Evolutionary conservation across 768 basidiomycete species (phyloP).

Genomic region (Boletus rubroflammeus): DNA sequence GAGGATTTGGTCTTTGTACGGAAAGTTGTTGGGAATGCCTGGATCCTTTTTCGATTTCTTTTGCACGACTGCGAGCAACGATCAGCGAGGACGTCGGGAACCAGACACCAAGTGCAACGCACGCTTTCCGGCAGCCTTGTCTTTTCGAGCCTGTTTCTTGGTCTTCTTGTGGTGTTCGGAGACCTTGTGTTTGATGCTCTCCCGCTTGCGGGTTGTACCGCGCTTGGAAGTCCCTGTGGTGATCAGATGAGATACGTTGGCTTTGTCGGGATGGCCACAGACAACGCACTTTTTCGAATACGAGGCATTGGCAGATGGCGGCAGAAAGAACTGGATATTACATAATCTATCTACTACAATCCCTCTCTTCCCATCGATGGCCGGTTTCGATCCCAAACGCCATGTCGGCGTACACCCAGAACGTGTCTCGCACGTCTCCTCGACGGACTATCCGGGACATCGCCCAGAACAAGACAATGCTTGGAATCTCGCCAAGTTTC

Average conservation of each 20-base stretch:
- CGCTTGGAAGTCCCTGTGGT: constrained; percentile 82
- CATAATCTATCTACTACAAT: constrained; percentile 10
- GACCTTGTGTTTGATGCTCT: constrained; percentile 70
- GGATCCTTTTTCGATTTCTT: constrained; percentile 68
- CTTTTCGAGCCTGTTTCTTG: constrained; percentile 68
- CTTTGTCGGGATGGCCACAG: neutral
- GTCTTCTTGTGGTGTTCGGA: constrained; percentile 75
- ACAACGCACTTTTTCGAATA: constrained; percentile 61
- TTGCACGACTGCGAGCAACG: constrained; percentile 29
- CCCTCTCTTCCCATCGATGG: constrained; percentile 2
- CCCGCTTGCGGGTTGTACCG: constrained; percentile 65
- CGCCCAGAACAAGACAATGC: constrained; percentile 80
- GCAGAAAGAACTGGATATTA: constrained; percentile 11
- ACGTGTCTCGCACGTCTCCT: constrained; percentile 75
- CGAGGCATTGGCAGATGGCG: constrained; percentile 44
- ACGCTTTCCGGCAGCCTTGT: constrained; percentile 86
- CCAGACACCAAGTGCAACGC: neutral
- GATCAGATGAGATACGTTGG: neutral
- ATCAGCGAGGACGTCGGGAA: neutral
- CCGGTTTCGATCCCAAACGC: constrained; percentile 38
- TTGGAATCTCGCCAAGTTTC: constrained; percentile 77
- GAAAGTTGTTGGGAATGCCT: constrained; percentile 90
- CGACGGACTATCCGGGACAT: constrained; percentile 88
- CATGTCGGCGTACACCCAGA: constrained; percentile 71
- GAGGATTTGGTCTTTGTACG: constrained; percentile 90